Base-by-base conservation (phyloP, 2,329 filamentous ascomycete genomes). In the Hymenotorrendiella dingleyae region DNA sequence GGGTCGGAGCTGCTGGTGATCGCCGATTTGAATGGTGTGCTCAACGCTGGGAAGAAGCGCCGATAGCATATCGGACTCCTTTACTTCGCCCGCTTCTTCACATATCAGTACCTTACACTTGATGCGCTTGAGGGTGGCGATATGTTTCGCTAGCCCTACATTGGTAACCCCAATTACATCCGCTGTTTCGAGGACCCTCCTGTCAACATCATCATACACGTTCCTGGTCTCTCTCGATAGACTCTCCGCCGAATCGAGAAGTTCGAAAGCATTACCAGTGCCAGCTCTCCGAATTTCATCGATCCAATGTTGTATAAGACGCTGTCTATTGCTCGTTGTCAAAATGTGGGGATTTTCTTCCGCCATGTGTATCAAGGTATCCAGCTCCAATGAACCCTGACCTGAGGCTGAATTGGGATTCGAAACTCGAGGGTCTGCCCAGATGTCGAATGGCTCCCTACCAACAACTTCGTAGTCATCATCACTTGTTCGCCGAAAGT, bases 121-220 rank as follows among this genome's bases (percentile, higher is more conserved):
- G 1, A 55, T 26, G 24, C 46, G 47, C 38, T 45, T 36, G 10
- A 57, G 48, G 12, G 41, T 35, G 2, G 65, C 55, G 2, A 77
- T 62, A 8, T 66, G 64, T 17, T 60, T 57, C 4, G 75, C 74
- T 1, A 78, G 54, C 0, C 73, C 74, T 1, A 66, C 67, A 0
- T 74, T 77, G 0, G 73, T 78, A 4, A 76, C 54, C 0, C 75
- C 74, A 30, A 79, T 71, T 5, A 77, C 62, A 38, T 74, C 38
- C 3, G 53, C 53, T 4, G 8, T 36, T 41, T 50, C 33, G 8
- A 56, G 45, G 12, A 46, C 36, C 28, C 49, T 36, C 6, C 45
- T 23, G 33, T 53, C 32, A 6, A 49, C 37, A 33, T 54, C 49
- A 6, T 43, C 43, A 17, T 51, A 30, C 6, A 54, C 42, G 26